phyloP scores from a whole-genome alignment of 768 basidiomycete species.

The Boletus rubropictus region DNA sequence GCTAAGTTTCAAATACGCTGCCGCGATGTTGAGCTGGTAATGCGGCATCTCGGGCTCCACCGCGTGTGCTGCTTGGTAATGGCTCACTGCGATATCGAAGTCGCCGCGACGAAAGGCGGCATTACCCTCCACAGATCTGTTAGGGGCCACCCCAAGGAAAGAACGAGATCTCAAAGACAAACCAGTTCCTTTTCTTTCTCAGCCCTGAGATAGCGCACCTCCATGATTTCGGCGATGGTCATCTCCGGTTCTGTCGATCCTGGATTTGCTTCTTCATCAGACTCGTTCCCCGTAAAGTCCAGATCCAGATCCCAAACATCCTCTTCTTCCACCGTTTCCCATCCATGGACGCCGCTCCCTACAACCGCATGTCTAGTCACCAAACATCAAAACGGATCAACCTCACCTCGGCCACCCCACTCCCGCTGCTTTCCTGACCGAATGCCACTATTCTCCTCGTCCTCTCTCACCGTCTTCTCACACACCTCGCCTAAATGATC shows the following conservation, averaged over 20 bases:
- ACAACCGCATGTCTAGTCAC: constrained; percentile 1
- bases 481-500: constrained; percentile 75
- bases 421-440: constrained; percentile 64
- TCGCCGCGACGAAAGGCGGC: constrained; percentile 60
- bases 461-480: constrained; percentile 64
- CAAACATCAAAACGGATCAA: neutral
- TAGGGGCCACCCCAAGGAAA: neutral
- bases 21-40: constrained; percentile 73
- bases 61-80: constrained; percentile 54
- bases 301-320: constrained; percentile 71
- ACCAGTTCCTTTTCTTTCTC: constrained; percentile 70
- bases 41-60: constrained; percentile 71
- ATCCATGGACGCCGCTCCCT: constrained; percentile 60
- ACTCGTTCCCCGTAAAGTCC: constrained; percentile 54
- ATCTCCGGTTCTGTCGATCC: constrained; percentile 34
- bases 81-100: constrained; percentile 47
- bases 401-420: constrained; percentile 65
- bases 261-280: constrained; percentile 44
- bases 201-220: constrained; percentile 64
- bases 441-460: constrained; percentile 56
- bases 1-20: constrained; percentile 63
- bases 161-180: constrained; percentile 7
- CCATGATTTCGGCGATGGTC: constrained; percentile 71
- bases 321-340: constrained; percentile 72
- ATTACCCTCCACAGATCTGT: constrained; percentile 49